Base-by-base conservation (phyloP, 2,329 filamentous ascomycete genomes). In the Fusarium irregulare region DNA sequence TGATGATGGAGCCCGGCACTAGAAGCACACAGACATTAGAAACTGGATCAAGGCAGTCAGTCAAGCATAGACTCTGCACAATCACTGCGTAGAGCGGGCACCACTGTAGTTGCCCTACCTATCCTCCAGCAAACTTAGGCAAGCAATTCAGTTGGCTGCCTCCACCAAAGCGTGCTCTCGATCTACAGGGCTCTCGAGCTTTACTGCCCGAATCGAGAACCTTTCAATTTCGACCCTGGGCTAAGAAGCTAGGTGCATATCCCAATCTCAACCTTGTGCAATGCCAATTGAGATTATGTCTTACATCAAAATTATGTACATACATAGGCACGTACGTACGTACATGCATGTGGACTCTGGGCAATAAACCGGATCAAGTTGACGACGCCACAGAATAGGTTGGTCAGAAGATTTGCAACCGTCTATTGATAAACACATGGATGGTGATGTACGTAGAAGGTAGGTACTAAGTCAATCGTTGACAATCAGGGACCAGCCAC, bases 221-320 rank as follows among this genome's bases (percentile, higher is more conserved):
- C 21, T 56, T 64, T 56, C 59, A 42, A 56, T 68, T 70, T 70
- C 49, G 34, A 58, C 48, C 30, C 30, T 63, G 21, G 40, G 37
- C 61, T 44, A 68, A 62, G 46, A 51, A 40, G 54, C 45, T 37
- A 34, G 30, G 25, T 47, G 23, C 49, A 55, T 56, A 46, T 49
- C 45, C 20, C 34, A 44, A 49, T 44, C 46, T 51, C 37, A 30
- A 41, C 48, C 32, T 63, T 51, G 50, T 68, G 50, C 57, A 46
- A 34, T 34, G 40, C 30, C 32, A 47, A 48, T 20, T 62, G 32
- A 51, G 32, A 50, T 66, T 34, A 37, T 51, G 37, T 50, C 59
- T 50, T 44, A 27, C 13, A 16, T 42, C 18, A 21, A 46, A 25
- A 30, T 27, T 44, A 48, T 51, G 34, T n/a, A n/a, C 34, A 37